Evolutionary conservation across 2,329 filamentous ascomycete species (phyloP).

Genomic region (Berkeleyomyces basicola): DNA sequence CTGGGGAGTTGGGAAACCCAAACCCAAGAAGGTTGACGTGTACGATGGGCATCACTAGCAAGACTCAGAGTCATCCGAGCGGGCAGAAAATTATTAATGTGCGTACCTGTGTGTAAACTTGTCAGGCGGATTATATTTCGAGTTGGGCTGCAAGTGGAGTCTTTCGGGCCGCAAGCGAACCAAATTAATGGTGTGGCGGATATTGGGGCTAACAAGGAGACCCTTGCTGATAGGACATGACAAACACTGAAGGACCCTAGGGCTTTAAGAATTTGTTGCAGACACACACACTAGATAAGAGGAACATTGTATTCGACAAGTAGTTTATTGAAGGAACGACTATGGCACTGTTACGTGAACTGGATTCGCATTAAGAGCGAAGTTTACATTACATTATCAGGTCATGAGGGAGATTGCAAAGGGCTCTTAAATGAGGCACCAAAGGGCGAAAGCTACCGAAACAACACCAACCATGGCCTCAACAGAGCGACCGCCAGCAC

Average conservation of each 20-base stretch:
- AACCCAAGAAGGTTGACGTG: no score
- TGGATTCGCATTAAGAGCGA: neutral
- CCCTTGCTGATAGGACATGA: neutral
- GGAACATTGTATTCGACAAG: neutral
- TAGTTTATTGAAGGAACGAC: neutral
- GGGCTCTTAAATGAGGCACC: neutral
- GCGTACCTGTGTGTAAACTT: no score
- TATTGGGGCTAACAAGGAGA: neutral
- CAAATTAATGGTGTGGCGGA: neutral
- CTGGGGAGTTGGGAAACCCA: no score
- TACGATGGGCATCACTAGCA: no score
- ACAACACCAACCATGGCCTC: neutral
- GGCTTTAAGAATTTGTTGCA: no score
- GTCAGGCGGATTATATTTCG: no score
- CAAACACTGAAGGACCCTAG: neutral
- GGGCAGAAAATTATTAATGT: no score
- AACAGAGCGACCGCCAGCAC: neutral
- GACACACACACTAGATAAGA: no score
- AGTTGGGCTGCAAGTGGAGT: neutral
- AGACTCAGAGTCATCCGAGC: no score
- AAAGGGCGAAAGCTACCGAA: slow-evolving; percentile 4
- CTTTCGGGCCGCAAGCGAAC: neutral
- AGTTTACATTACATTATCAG: neutral
- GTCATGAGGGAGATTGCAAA: neutral
- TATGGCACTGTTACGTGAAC: neutral